Conservation (phyloP, 2,329 filamentous ascomycete species). For the Hymenotorrendiella dingleyae region DNA sequence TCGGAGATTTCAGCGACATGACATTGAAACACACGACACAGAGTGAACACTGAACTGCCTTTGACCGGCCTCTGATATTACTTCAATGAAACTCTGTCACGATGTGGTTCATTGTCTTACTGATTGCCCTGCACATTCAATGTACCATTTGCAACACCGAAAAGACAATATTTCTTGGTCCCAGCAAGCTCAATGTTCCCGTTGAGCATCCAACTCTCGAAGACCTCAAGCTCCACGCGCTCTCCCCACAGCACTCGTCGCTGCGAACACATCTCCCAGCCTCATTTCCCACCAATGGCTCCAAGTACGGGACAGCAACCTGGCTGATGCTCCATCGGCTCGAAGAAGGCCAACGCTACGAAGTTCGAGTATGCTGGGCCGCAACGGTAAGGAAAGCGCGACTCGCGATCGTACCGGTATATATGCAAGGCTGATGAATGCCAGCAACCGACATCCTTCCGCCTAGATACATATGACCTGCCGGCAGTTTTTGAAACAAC, state of each 20-base stretch:
- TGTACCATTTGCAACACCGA: conserved; percentile 68
- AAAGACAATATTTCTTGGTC: conserved; percentile 82
- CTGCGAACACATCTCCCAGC: conserved; percentile 61
- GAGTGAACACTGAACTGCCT: too few relatives aligned
- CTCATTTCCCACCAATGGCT: conserved; percentile 54
- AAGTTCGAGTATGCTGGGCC: conserved; percentile 88
- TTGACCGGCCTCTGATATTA: too few relatives aligned
- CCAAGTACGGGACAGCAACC: conserved; percentile 54
- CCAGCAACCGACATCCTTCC: conserved; percentile 83
- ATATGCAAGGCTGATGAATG: conserved; percentile 11
- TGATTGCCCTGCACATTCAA: conserved; percentile 14
- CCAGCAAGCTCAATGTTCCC: conserved; percentile 50
- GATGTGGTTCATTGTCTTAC: conserved; percentile 15
- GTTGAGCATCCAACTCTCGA: conserved; percentile 49
- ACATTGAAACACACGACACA: too few relatives aligned
- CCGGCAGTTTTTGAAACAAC: conserved; percentile 55
- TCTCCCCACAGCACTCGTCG: conserved; percentile 51
- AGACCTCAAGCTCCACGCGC: conserved; percentile 55
- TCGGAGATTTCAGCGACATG: too few relatives aligned
- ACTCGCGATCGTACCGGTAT: neutral
- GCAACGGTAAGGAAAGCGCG: conserved; percentile 65
- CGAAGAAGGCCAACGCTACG: conserved; percentile 70
- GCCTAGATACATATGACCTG: conserved; percentile 58
- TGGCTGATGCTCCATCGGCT: conserved; percentile 77
- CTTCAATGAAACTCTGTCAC: neutral